Evolutionary conservation across 1,284 basidiomycete species (phyloP), one percentile per base, ranked within the genome.

Genomic region (Earliella scabrosa): DNA sequence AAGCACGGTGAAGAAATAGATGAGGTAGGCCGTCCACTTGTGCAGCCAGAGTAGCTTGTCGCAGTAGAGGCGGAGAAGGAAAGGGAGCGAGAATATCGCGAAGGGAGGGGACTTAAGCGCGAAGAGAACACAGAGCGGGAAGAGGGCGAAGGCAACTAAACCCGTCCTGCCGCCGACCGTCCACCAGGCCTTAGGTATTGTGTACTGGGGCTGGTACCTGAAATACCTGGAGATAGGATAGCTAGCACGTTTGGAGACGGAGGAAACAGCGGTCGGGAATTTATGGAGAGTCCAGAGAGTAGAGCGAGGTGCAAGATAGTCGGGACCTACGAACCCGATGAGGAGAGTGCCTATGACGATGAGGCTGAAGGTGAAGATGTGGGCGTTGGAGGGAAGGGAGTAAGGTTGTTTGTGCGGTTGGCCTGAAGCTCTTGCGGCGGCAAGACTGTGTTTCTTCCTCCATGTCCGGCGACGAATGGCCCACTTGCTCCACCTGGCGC

Each of bases 51-150:
- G 76, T 21, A 93, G 82, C 65, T 92, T 91, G 75, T 95, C 93
- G 63, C 90, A 88, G 63, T 87, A 83, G 31, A 92, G 71, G 50
- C 90, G 85, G 23, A 85, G 82, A 56, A 89, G 78, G 59, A 83
- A 82, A 0, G 85, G 82, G 23, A 88, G 76, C n/a, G 92, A 85
- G 64, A 94, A 84, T 41, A 94, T 66, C 46, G 92, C 92, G 65
- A 93, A 88, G 0, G 93, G 93, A 11, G 89, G 86, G 3, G 89
- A 80, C 71, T 94, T 95, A 69, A 95, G 80, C 3, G 88, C 92
- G 55, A 94, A 81, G 10, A 93, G 77, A 52, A 95, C 78, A 52
- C 86, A 85, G 16, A 95, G 79, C 0, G 93, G 93, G 27, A 92
- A 78, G 27, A 95, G 78, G 1, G 90, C 86, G 66, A 92, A 94